Evolutionary conservation across 2,329 filamentous ascomycete species (phyloP).

Genomic region (Hymenoscyphus repandus): DNA sequence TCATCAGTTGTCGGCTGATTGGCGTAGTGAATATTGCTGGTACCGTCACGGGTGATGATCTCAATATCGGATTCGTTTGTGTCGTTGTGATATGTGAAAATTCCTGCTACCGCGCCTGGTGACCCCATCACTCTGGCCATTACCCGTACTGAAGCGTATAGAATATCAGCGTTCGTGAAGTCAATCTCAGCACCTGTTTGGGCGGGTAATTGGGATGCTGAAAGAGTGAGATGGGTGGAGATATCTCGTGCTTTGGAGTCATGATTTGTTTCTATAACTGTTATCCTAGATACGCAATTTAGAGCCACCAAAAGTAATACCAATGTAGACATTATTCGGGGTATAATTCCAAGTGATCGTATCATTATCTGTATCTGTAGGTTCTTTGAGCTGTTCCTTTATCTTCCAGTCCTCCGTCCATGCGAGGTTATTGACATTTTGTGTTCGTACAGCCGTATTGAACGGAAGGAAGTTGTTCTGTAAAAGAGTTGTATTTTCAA

Average conservation of each 20-base stretch:
- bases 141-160: background rate
- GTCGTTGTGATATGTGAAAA: slow-evolving; percentile 5
- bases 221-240: background rate
- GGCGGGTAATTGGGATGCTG: background rate
- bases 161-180: background rate
- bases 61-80: slow-evolving; percentile 5
- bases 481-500: background rate
- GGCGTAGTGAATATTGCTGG: background rate
- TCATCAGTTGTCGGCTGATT: slow-evolving; percentile 2
- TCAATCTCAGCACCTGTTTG: background rate
- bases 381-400: background rate
- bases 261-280: background rate
- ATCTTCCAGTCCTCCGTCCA: slow-evolving; percentile 3
- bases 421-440: background rate
- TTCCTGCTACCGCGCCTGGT: background rate
- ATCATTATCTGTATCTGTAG: background rate
- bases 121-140: background rate
- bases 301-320: background rate
- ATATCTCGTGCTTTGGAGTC: background rate
- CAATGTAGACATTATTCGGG: background rate
- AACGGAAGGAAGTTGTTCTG: background rate
- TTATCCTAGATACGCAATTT: background rate
- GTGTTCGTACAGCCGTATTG: background rate
- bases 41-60: background rate
- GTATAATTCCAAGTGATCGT: background rate